Percentiles rank a stretch among this genome's conserved stretches.
Conservation (phyloP, 495 filamentous ascomycete genomes). For the Cercophora sp. region DNA sequence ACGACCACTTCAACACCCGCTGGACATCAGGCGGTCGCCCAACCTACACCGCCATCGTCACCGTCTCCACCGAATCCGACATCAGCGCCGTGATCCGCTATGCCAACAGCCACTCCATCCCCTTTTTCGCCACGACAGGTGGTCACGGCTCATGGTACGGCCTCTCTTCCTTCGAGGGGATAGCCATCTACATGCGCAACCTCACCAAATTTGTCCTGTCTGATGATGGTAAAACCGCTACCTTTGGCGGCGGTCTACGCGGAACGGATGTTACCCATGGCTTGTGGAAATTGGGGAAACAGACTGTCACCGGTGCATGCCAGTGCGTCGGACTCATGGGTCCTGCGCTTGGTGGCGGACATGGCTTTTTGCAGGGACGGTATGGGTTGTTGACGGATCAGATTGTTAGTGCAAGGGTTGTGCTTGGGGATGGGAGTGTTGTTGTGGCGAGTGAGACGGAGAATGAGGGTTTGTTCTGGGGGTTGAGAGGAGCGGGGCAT, state of each 20-base stretch:
- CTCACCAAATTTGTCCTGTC: constrained; percentile 40
- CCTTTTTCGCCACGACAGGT: constrained; percentile 48
- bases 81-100: constrained; percentile 45
- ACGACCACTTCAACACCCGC: not conserved
- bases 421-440: constrained; percentile 51
- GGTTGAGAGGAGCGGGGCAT: constrained; percentile 54
- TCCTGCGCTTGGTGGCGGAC: constrained; percentile 57
- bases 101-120: constrained; percentile 41
- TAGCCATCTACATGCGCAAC: constrained; percentile 44
- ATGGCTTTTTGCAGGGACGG: constrained; percentile 54
- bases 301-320: constrained; percentile 48
- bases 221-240: constrained; percentile 40
- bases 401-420: constrained; percentile 48
- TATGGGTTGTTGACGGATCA: constrained; percentile 57
- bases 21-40: not conserved
- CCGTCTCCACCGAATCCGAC: constrained; percentile 48
- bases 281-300: constrained; percentile 33
- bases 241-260: constrained; percentile 45
- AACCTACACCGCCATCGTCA: constrained; percentile 34
- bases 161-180: constrained; percentile 41
- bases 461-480: constrained; percentile 52
- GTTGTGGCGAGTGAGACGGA: constrained; percentile 29
- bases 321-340: constrained; percentile 51
- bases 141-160: constrained; percentile 40
- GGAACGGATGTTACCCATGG: constrained; percentile 24